Base-by-base conservation (phyloP, 768 basidiomycete genomes). In the Epithele typhae region DNA sequence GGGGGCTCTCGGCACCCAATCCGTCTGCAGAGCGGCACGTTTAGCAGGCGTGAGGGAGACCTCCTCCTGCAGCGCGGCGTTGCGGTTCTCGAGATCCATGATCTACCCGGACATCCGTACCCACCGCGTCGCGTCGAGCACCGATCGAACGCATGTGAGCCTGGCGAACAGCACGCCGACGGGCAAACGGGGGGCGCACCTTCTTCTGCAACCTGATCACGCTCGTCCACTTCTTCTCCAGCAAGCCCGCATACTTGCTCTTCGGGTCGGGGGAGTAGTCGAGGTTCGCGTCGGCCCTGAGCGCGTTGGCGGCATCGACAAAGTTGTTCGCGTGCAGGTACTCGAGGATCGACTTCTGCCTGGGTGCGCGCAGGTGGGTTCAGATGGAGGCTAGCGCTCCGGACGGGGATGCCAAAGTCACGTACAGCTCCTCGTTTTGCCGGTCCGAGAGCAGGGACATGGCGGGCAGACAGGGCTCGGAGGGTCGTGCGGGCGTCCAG, bases 201-300 rank as follows among this genome's bases (percentile, higher is more conserved):
- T 94, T 95, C 76, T 94, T 91, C 72, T 97, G 94, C 63, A 97
- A 67, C 55, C 94, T 78, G 48, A 97, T 94, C 25, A 96, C 92
- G 60, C 87, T 90, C 40, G 91, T 95, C 94, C 94, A 97, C 67
- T 97, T 97, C 83, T 95, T 95, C 73, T 92, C 94, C 50, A 97
- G 69, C 46, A 97, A 69, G 1, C 92, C 93, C 1, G 83, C 82
- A 59, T 83, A 86, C 64, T 89, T 87, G 41, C 90, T 82, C 62
- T 88, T 92, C 19, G 90, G 81, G 71, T 95, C 92, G 14, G 87
- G 88, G 3, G 76, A 73, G 63, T 86, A 88, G 49, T 83, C 79
- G 22, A 76, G 61, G 46, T 75, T 72, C 25, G 74, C 66, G 49
- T 81, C 78, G 34, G 69, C 61, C 60, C 77, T 79, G 51, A 79